Conservation (phyloP, 2,329 filamentous ascomycete genomes). For the Thelonectria blattea region DNA sequence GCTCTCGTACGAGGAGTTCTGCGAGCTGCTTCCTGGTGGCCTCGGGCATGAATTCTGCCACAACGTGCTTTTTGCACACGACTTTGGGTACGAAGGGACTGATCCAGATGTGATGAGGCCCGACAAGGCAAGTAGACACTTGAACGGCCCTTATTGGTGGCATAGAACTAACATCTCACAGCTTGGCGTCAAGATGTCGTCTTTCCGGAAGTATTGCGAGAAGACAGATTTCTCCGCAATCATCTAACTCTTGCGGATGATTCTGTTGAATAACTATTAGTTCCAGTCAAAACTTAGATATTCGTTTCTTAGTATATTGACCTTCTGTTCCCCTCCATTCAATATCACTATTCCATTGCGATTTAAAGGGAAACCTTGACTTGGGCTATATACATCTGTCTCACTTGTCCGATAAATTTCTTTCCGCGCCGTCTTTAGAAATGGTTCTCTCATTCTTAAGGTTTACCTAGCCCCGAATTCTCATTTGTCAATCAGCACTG, state of each 20-base stretch:
- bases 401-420: too few relatives aligned
- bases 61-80: conserved; percentile 24
- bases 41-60: conserved; percentile 25
- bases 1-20: conserved; percentile 22
- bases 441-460: too few relatives aligned
- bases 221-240: conserved; percentile 9
- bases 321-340: too few relatives aligned
- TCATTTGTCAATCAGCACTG: too few relatives aligned
- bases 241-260: neutral
- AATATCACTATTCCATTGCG: too few relatives aligned
- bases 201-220: conserved; percentile 9
- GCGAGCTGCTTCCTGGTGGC: conserved; percentile 20
- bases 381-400: too few relatives aligned
- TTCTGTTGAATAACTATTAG: too few relatives aligned
- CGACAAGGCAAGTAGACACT: conserved; percentile 14
- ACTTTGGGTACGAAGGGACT: conserved; percentile 25
- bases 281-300: too few relatives aligned
- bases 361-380: too few relatives aligned
- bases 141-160: neutral
- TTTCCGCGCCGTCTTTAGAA: too few relatives aligned
- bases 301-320: too few relatives aligned
- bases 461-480: too few relatives aligned
- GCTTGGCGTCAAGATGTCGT: conserved; percentile 11
- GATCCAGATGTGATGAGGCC: conserved; percentile 23
- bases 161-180: neutral